Percentiles rank a stretch among this genome's conserved stretches.
phyloP scores from a whole-genome alignment of 495 filamentous ascomycete species.

The Aspergillus panamensis region DNA sequence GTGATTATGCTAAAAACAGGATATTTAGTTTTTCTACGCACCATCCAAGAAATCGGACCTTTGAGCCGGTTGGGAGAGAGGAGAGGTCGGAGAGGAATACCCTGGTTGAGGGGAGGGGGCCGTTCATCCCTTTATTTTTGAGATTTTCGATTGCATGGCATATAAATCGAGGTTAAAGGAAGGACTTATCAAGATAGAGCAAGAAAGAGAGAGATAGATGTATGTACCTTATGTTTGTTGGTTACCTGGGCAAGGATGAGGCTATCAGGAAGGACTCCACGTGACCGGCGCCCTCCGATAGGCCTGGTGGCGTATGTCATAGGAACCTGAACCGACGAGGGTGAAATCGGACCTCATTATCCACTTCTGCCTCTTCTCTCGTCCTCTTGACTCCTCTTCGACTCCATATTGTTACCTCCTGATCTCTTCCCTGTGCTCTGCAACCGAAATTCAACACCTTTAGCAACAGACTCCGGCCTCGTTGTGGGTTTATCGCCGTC shows the following conservation, averaged over 20 bases:
- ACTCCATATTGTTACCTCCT: neutral
- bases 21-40: constrained; percentile 39
- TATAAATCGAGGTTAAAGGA: neutral
- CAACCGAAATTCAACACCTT: neutral
- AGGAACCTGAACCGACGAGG: constrained; percentile 35
- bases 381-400: neutral
- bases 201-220: neutral
- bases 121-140: constrained; percentile 20
- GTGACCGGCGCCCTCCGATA: constrained; percentile 36
- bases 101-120: constrained; percentile 60
- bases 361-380: constrained; percentile 11
- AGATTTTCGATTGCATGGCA: neutral
- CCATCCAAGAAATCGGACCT: constrained; percentile 93
- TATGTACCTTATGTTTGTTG: neutral
- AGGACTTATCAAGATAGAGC: neutral
- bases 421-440: neutral
- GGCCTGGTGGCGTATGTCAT: constrained; percentile 42
- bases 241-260: no score
- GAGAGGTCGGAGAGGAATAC: constrained; percentile 65
- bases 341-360: constrained; percentile 23
- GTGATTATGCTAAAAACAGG: neutral
- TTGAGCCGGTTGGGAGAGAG: constrained; percentile 54
- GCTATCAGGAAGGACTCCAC: constrained; percentile 19
- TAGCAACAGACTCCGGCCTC: neutral
- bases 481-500: neutral